Evolutionary conservation across 2,329 filamentous ascomycete genomes (phyloP).

Genomic region (Colletotrichum coccodes): DNA sequence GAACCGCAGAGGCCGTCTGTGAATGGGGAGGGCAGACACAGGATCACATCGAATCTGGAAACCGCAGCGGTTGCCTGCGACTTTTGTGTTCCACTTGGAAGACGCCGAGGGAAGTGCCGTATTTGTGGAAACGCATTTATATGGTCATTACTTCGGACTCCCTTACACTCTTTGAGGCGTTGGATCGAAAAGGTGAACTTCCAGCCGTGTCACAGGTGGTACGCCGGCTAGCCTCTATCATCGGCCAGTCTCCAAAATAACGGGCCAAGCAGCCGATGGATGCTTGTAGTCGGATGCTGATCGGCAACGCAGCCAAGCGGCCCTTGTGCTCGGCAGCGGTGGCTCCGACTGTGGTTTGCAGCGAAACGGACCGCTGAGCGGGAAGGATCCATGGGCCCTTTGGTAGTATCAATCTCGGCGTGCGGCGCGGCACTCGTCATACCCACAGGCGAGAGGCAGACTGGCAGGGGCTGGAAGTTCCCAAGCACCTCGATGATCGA

Average conservation of each 20-base stretch:
- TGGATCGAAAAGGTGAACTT: no score
- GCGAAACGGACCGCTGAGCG: not conserved
- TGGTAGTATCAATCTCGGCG: not conserved
- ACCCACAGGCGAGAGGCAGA: not conserved
- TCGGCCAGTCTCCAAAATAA: slow-evolving; percentile 20
- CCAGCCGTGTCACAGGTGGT: slow-evolving; percentile 2
- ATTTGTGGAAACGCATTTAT: not conserved
- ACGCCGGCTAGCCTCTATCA: not conserved
- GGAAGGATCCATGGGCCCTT: not conserved
- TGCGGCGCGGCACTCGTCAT: slow-evolving; percentile 30
- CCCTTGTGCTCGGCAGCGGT: slow-evolving; percentile 17
- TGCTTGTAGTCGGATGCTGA: slow-evolving; percentile 6
- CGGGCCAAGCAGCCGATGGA: not conserved
- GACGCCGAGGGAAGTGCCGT: not conserved
- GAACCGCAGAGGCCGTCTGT: not conserved
- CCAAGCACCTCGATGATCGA: not conserved
- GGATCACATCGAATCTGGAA: not conserved
- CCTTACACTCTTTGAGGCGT: no score
- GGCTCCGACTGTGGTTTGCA: not conserved
- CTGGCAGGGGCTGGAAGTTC: not conserved
- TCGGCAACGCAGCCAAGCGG: slow-evolving; percentile 24
- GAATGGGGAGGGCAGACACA: not conserved
- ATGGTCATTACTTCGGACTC: not conserved
- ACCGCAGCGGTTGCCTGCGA: not conserved
- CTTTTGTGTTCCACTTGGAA: not conserved